Evolutionary conservation across 148 eudicot genomes (phyloP).

Genomic region (Tetragonia tetragonoides): DNA sequence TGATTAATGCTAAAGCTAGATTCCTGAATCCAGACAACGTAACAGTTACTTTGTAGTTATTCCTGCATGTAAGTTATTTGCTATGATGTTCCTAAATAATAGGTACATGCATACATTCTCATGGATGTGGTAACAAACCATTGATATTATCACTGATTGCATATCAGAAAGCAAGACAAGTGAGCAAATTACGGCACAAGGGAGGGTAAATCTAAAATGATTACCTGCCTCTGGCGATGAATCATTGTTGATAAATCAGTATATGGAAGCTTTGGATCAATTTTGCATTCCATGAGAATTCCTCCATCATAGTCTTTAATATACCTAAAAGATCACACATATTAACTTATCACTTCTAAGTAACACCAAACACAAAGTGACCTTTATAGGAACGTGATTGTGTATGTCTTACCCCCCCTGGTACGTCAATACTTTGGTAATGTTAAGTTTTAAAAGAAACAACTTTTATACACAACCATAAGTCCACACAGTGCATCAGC

Average conservation of each 20-base stretch:
- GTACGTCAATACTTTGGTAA: not conserved
- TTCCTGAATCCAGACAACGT: constrained; percentile 1
- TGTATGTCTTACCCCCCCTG: not conserved
- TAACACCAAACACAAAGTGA: not conserved
- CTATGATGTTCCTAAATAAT: not conserved
- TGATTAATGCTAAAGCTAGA: not conserved
- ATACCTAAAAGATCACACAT: constrained; percentile 41
- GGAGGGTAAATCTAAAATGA: not conserved
- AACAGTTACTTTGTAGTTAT: not conserved
- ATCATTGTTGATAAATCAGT: constrained; percentile 95
- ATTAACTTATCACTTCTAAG: constrained; percentile 2
- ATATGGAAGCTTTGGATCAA: constrained; percentile 97
- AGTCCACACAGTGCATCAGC: not conserved
- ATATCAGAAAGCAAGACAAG: constrained; percentile 12
- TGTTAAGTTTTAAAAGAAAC: not conserved
- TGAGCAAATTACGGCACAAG: not conserved
- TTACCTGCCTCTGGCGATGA: constrained; percentile 88
- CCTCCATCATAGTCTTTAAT: constrained; percentile 99
- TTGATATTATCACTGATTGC: not conserved
- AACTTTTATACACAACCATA: not conserved
- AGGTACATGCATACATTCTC: not conserved
- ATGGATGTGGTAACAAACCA: not conserved
- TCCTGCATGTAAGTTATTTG: not conserved
- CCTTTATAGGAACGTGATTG: not conserved
- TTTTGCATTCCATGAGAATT: constrained; percentile 94